Evolutionary conservation across 164 flowering plant species (phyloP).

Genomic region (Stephania cephalantha): DNA sequence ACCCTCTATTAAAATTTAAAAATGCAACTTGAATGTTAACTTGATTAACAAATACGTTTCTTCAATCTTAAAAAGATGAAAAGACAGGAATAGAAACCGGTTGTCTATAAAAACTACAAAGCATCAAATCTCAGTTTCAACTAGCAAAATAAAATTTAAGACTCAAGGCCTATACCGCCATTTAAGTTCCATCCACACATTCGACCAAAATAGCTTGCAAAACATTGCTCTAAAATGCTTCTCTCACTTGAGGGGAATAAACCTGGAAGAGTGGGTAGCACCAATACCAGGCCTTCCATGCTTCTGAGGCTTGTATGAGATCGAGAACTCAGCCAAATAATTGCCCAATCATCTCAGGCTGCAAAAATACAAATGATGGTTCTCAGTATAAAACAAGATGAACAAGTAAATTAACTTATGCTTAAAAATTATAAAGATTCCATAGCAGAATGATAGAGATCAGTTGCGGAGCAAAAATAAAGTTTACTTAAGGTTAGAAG

Average conservation of each 20-base stretch:
- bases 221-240: background rate
- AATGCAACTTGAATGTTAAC: no score
- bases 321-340: slow-evolving; percentile 59
- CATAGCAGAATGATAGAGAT: no score
- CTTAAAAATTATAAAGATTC: no score
- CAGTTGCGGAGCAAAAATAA: no score
- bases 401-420: background rate
- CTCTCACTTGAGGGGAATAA: slow-evolving; percentile 35
- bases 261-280: slow-evolving; percentile 68
- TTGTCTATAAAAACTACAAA: background rate
- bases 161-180: background rate
- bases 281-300: slow-evolving; percentile 75
- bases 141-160: background rate
- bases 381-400: background rate
- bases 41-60: background rate
- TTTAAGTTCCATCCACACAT: background rate
- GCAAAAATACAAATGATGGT: background rate
- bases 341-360: slow-evolving; percentile 68
- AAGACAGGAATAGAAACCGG: background rate
- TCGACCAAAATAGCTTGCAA: background rate
- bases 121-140: background rate
- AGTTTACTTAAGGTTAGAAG: no score
- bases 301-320: slow-evolving; percentile 68
- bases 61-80: background rate
- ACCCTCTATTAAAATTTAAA: no score